Evolutionary conservation across 257 asterid genomes (phyloP), one percentile per base, ranked within the genome.

Genomic region (Ehretia macrophylla): DNA sequence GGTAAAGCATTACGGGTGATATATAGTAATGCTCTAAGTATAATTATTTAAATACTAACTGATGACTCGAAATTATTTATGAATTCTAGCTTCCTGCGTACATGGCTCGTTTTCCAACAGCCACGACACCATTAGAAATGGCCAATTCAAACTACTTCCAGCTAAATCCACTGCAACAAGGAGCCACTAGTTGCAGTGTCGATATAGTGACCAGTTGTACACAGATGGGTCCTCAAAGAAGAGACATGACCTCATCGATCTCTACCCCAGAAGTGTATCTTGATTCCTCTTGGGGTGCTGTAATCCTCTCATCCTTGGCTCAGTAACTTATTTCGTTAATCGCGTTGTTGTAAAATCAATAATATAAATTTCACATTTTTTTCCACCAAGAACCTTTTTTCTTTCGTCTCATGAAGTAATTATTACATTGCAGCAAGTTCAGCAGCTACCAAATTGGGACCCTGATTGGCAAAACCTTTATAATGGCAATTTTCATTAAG

Each of bases 371-470:
- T n/a, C n/a, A n/a, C n/a, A n/a, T n/a, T n/a, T n/a, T n/a, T n/a
- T n/a, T n/a, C n/a, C n/a, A n/a, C n/a, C n/a, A n/a, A n/a, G n/a
- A n/a, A n/a, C n/a, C n/a, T n/a, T n/a, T n/a, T n/a, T n/a, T n/a
- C n/a, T n/a, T n/a, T n/a, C n/a, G 38, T 56, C 51, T 42, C 32
- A 52, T 60, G 45, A 48, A 18, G 20, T 14, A 17, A 47, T 32
- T 59, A 27, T 70, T 21, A 17, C 59, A 59, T 59, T 79, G 79
- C 82, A 82, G 87, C 83, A 79, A 81, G 63, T 77, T 40, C 91
- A 79, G 50, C 85, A 76, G 64, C 56, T 79, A 49, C 66, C 88
- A 14, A 67, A 67, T 32, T 81, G 81, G 82, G 94, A 81, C 32
- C 61, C 67, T 8, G 96, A 87, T 44, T 73, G 81, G 79, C 84